Evolutionary conservation across 768 basidiomycete genomes (phyloP), one percentile per base, ranked within the genome.

Genomic region (Melanogaster broomeanus): DNA sequence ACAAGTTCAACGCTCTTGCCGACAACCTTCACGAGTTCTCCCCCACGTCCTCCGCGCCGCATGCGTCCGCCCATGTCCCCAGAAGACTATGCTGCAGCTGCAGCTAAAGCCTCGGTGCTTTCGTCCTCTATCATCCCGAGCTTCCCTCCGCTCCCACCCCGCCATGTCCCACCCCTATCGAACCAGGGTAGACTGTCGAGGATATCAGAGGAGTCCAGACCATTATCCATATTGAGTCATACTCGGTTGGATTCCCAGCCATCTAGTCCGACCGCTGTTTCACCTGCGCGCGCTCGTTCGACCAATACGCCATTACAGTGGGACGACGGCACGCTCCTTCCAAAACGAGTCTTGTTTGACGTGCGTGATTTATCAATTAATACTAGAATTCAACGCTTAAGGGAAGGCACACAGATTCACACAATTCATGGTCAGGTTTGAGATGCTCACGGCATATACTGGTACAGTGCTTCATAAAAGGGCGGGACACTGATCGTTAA

Each of bases 131-230:
- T n/a, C 21, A 35, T 30, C 30, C 48, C 57, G 18, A 55, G 54
- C 16, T 53, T 53, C 18, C 69, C 65, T 49, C 62, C 62, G 49
- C 65, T 65, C 49, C 72, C 65, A 19, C 61, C 61, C 25, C 61
- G 64, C 18, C n/a, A 13, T 48, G 61, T 62, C 16, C 46, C 66
- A 6, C 58, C 19, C 38, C 10, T 22, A 6, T 38, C 25, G 12
- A 28, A 37, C 33, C 38, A 33, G 46, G 13, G 22, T 10, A 22
- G 42, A 40, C n/a, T 9, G 31, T 43, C 28, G 21, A 51, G 13
- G 22, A 31, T 13, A 11, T 37, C 28, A 22, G 42, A 47, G 38
- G 39, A 33, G 18, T 38, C 24, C n/a, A 13, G 39, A 24, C 39
- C 31, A 11, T 40, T 35, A 10, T 37, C 35, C 18, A 5, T 25